Conservation (phyloP, 495 filamentous ascomycete genomes). For the Aspergillus sparsus region DNA sequence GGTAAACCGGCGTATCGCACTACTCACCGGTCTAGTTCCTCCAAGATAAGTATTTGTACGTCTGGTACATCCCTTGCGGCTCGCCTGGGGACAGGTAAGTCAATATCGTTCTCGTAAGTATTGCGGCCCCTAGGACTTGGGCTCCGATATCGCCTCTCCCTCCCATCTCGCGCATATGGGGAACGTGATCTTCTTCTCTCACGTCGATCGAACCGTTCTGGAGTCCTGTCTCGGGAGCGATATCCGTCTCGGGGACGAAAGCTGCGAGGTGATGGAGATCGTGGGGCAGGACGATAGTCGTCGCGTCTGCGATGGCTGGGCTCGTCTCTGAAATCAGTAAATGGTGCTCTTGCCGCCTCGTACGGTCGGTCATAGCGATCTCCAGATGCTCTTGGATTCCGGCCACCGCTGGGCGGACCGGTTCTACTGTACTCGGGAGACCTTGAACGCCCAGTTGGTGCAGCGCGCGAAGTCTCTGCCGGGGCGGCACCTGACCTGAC, state of each 20-base stretch:
- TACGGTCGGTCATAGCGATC: constrained; percentile 50
- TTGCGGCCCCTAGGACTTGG: constrained; percentile 61
- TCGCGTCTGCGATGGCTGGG: constrained; percentile 53
- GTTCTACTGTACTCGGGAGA: constrained; percentile 69
- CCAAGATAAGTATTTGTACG: constrained; percentile 80
- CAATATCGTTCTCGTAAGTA: constrained; percentile 56
- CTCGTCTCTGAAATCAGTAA: constrained; percentile 55
- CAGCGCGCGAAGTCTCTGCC: constrained; percentile 41
- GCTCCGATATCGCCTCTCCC: constrained; percentile 65
- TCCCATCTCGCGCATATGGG: constrained; percentile 56
- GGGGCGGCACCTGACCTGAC: constrained; percentile 45
- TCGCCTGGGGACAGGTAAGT: constrained; percentile 71
- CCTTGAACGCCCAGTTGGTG: constrained; percentile 58
- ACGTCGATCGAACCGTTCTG: constrained; percentile 59
- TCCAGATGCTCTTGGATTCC: constrained; percentile 33
- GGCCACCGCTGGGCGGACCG: constrained; percentile 40
- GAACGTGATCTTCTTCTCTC: constrained; percentile 69
- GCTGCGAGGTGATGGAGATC: constrained; percentile 63
- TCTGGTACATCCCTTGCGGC: constrained; percentile 80
- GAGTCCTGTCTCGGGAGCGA: constrained; percentile 56
- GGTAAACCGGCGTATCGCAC: not conserved
- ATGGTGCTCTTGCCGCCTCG: constrained; percentile 39
- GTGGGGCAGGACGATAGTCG: constrained; percentile 60
- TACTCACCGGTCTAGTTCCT: constrained; percentile 71
- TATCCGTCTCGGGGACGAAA: constrained; percentile 70